These are phyloP conservation scores for Phalaenopsis aphrodite DNA, from an alignment of 106 monocot species.

Conservation along the genomic window DNA sequence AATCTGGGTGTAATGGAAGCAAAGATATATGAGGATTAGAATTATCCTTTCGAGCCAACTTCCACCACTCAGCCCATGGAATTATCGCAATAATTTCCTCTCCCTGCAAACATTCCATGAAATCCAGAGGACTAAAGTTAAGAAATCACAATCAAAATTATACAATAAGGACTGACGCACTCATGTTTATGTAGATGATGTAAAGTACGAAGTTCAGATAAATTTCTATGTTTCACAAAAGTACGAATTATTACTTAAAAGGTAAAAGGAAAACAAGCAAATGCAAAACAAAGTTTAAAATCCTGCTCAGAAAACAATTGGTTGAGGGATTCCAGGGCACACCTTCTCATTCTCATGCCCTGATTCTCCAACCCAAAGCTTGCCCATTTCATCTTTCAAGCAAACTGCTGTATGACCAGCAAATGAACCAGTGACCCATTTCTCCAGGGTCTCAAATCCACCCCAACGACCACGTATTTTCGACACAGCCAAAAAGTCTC, in stretches of 20 bases:
- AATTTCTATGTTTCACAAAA: background rate
- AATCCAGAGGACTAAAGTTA: background rate
- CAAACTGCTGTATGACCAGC: conserved; percentile 97
- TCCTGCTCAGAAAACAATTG: background rate
- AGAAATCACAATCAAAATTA: background rate
- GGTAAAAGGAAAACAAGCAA: background rate
- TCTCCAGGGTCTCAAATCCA: conserved; percentile 93
- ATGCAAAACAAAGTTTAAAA: background rate
- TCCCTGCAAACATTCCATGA: conserved; percentile 38
- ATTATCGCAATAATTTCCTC: conserved; percentile 88
- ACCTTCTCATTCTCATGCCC: conserved; percentile 97
- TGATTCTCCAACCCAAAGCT: conserved; percentile 96
- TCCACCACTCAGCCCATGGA: conserved; percentile 98
- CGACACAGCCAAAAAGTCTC: conserved; percentile 87
- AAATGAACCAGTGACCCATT: conserved; percentile 98
- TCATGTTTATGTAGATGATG: background rate
- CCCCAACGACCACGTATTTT: conserved; percentile 98
- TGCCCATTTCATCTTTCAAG: conserved; percentile 84
- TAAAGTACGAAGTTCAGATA: background rate
- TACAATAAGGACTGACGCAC: background rate
- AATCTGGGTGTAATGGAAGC: conserved; percentile 78
- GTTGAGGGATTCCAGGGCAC: conserved; percentile 9
- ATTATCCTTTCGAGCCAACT: conserved; percentile 58
- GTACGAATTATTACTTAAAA: background rate
- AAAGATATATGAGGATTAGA: conserved; percentile 92